Percentiles rank a stretch among this genome's conserved stretches.
Evolutionary conservation across 345 rosid species (phyloP).

Genomic region (Murraya koenigii): DNA sequence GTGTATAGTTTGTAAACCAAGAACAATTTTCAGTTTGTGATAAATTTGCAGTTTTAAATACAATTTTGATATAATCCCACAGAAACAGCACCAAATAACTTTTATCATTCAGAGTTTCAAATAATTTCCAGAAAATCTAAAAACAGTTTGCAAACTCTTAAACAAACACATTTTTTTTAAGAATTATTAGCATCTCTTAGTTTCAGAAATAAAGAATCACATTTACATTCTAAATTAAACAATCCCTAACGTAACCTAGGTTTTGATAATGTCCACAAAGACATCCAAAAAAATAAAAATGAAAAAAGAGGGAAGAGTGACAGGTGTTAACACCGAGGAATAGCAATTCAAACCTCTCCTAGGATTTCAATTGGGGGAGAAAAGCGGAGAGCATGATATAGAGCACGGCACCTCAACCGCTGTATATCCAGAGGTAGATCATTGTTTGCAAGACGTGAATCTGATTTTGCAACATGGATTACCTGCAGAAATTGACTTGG

Average conservation of each 20-base stretch:
- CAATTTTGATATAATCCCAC: background rate
- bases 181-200: background rate
- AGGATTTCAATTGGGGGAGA: slow-evolving; percentile 70
- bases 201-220: background rate
- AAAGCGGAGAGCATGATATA: slow-evolving; percentile 73
- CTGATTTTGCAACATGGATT: slow-evolving; percentile 83
- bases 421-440: slow-evolving; percentile 82
- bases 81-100: background rate
- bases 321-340: background rate
- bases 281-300: too few relatives aligned
- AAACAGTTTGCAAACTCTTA: background rate
- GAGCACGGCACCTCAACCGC: slow-evolving; percentile 88
- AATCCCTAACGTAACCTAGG: background rate
- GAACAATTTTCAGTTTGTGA: background rate
- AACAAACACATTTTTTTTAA: background rate
- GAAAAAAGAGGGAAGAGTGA: background rate
- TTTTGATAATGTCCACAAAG: too few relatives aligned
- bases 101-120: background rate
- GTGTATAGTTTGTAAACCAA: background rate
- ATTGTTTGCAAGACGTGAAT: slow-evolving; percentile 92
- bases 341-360: slow-evolving; percentile 66
- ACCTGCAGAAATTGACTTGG: slow-evolving; percentile 48
- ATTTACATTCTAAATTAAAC: background rate
- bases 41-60: background rate
- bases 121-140: background rate